Evolutionary conservation across 2,329 filamentous ascomycete species (phyloP).

Genomic region (Fusarium sp.): DNA sequence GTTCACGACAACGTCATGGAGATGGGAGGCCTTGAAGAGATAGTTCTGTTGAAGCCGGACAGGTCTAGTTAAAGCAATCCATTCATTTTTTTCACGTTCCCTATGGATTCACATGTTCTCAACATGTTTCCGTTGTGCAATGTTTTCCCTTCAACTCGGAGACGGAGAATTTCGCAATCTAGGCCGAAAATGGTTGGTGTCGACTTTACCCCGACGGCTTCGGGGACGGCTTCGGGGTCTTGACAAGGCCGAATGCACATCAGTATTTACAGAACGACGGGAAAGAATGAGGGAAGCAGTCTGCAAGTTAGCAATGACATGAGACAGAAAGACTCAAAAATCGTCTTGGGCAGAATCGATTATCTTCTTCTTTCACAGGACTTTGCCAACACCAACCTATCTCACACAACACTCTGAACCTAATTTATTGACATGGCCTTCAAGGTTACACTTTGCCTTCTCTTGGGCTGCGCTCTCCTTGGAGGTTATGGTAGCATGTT

Average conservation of each 20-base stretch:
- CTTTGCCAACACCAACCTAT: background rate
- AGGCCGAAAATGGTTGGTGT: slow-evolving; percentile 18
- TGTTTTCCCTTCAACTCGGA: background rate
- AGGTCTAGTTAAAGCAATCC: background rate
- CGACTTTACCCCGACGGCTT: background rate
- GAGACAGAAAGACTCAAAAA: background rate
- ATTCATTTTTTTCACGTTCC: slow-evolving; percentile 1
- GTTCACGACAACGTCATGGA: background rate
- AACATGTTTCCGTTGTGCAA: background rate
- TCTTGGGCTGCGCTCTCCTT: slow-evolving; percentile 28
- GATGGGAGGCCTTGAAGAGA: background rate
- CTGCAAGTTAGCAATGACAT: background rate
- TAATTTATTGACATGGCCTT: slow-evolving; percentile 3
- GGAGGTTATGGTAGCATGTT: slow-evolving; percentile 38
- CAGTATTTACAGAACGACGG: background rate
- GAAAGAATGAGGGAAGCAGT: background rate
- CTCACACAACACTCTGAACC: background rate
- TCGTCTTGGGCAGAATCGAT: background rate
- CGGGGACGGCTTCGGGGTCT: background rate
- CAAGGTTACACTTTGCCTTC: slow-evolving; percentile 1
- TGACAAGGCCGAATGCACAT: background rate
- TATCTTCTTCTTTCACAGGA: background rate
- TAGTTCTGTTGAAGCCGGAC: background rate
- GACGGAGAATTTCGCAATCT: slow-evolving; percentile 31
- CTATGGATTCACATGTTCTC: background rate